These are phyloP conservation scores for Phanerodontia chrysosporium DNA, from an alignment of 768 basidiomycete species.

Conservation along the genomic window DNA sequence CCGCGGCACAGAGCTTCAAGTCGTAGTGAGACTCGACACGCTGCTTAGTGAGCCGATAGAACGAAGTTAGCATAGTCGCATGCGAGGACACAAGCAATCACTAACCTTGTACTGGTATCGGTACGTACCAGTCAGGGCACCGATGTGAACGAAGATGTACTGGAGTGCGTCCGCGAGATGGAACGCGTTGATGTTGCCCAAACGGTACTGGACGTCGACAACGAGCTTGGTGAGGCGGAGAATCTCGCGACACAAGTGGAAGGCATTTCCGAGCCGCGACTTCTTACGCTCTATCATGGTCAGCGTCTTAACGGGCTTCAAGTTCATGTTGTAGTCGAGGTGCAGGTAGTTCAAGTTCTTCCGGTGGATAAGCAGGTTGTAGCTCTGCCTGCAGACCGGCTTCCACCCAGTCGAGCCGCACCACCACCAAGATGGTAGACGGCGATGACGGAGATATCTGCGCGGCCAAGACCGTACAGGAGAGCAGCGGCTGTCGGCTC, in stretches of 20 bases:
- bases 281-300: conserved; percentile 99
- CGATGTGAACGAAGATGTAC: conserved; percentile 96
- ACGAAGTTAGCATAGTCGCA: conserved; percentile 4
- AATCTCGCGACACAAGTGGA: conserved; percentile 97
- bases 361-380: conserved; percentile 99
- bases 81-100: neutral
- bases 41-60: conserved; percentile 87
- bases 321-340: conserved; percentile 96
- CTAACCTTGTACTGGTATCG: conserved; percentile 97
- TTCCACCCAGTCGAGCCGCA: conserved; percentile 97
- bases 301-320: conserved; percentile 95
- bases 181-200: conserved; percentile 98
- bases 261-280: conserved; percentile 99
- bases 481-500: too few species aligned
- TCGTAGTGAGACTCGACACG: conserved; percentile 99
- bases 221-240: conserved; percentile 96
- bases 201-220: conserved; percentile 97
- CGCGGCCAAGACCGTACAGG: too few species aligned
- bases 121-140: conserved; percentile 99
- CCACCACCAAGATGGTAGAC: conserved; percentile 99
- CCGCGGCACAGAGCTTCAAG: conserved; percentile 92
- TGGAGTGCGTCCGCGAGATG: conserved; percentile 98
- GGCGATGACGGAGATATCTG: too few species aligned
- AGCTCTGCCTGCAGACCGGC: conserved; percentile 97
- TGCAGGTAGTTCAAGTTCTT: conserved; percentile 96